Percentiles rank a stretch among this genome's conserved stretches.
These are phyloP conservation scores for Cladochytrium replicatum DNA, from an alignment of 192 early-diverging fungal species.

Conservation along the genomic window DNA sequence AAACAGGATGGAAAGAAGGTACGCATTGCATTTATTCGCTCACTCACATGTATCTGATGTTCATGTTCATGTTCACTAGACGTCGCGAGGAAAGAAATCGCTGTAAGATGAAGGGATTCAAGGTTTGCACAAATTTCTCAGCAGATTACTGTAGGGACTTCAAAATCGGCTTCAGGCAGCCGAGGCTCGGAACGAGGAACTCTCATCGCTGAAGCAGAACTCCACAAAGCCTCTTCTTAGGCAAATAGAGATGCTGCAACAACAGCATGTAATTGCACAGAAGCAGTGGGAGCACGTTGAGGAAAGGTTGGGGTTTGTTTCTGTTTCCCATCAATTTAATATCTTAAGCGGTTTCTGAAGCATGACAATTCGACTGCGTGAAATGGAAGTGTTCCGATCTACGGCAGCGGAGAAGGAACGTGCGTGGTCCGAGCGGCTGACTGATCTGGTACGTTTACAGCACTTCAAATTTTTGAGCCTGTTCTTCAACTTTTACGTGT, in stretches of 20 bases:
- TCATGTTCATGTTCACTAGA: not conserved
- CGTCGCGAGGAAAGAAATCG: not conserved
- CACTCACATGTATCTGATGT: slow-evolving; percentile 2
- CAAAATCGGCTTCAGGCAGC: slow-evolving; percentile 25
- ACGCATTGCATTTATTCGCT: slow-evolving; percentile 1
- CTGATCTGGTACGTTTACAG: slow-evolving; percentile 18
- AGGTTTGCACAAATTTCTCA: too few relatives aligned
- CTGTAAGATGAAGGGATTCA: too few relatives aligned
- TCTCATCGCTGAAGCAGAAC: slow-evolving; percentile 15
- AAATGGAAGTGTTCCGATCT: slow-evolving; percentile 15
- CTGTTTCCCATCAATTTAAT: not conserved
- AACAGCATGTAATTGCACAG: slow-evolving; percentile 19
- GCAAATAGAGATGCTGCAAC: slow-evolving; percentile 35
- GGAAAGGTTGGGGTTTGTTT: slow-evolving; percentile 3
- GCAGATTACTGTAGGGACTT: slow-evolving; percentile 9
- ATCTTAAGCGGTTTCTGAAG: not conserved
- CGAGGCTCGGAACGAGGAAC: slow-evolving; percentile 29
- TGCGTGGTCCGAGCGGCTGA: slow-evolving; percentile 1
- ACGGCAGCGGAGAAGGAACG: slow-evolving; percentile 11
- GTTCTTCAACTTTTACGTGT: too few relatives aligned
- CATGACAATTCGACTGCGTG: slow-evolving; percentile 21
- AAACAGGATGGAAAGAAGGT: slow-evolving; percentile 35
- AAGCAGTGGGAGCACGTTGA: slow-evolving; percentile 36
- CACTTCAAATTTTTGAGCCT: too few relatives aligned
- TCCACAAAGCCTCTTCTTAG: slow-evolving; percentile 30